Evolutionary conservation across 108 stramenopile genomes (phyloP), one percentile per base, ranked within the genome.

Genomic region (Skeletonema marinoi): DNA sequence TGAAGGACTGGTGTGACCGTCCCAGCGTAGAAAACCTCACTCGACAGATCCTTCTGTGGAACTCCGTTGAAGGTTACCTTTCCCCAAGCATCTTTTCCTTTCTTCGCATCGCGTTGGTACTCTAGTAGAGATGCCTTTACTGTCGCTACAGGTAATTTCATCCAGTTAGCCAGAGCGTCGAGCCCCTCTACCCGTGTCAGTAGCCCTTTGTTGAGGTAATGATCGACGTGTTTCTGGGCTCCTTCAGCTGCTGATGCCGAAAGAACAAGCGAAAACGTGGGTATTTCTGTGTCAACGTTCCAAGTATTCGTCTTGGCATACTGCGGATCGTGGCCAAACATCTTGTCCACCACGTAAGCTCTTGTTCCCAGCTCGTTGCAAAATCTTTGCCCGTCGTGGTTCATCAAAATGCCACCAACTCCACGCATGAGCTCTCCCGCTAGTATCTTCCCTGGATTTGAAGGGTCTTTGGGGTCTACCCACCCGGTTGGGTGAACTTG

Each of bases 401-500:
- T 85, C 16, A 88, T 44, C 68, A 90, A 71, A 68, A 88, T 84
- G 11, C 87, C 89, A 25, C 89, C 95, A 11, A 85, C 82, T 39
- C 92, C 95, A 41, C 95, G 81, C 74, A 96, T 81, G 30, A 90
- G 85, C 65, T 98, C 97, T 13, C 94, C 88, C 42, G 89, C 89
- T 77, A 71, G 73, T 59, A 97, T 85, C 71, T 98, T 98, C 68
- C 87, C 92, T 7, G 90, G 91, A 75, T 96, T 95, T 3, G 71
- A 60, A 12, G 97, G 97, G 78, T 99, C 94, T 41, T 78, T 78
- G 14, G 98, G 97, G 72, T 98, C 96, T 9, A 99, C 93, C 85
- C 97, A 97, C 19, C 96, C 97, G 17, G 99, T 99, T 13, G 99
- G 99, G 75, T 99, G 99, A 19, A 99, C 77, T 85, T 99, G 98